These are phyloP conservation scores for Cornus kousa DNA, from an alignment of 148 eudicot species.

Conservation along the genomic window DNA sequence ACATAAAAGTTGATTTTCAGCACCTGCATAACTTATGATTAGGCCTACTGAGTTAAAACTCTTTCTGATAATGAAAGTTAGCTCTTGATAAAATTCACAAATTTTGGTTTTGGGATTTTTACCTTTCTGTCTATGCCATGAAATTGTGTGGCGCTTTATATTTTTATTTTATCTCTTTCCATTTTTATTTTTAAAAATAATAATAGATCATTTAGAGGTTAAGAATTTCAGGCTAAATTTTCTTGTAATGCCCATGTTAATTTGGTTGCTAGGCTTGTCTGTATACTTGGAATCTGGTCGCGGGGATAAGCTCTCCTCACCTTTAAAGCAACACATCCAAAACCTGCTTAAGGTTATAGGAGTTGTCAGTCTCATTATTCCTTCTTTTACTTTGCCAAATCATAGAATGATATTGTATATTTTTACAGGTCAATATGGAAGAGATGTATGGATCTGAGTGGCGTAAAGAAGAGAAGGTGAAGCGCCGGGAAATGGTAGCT, in stretches of 20 bases:
- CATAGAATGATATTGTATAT: neutral
- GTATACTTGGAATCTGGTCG: slow-evolving; percentile 58
- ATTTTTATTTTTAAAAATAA: neutral
- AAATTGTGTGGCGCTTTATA: neutral
- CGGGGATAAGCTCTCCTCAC: slow-evolving; percentile 61
- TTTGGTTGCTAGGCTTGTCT: slow-evolving; percentile 46
- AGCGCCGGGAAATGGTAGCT: slow-evolving; percentile 78
- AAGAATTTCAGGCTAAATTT: neutral
- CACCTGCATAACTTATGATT: neutral
- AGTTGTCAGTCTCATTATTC: neutral
- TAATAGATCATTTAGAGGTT: neutral
- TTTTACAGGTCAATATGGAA: slow-evolving; percentile 79
- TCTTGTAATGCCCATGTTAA: neutral
- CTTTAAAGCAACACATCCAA: slow-evolving; percentile 59
- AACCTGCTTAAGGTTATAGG: slow-evolving; percentile 65
- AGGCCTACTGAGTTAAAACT: neutral
- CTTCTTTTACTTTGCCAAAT: neutral
- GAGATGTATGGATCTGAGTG: slow-evolving; percentile 76
- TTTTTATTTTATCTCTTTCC: neutral
- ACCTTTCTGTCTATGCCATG: neutral
- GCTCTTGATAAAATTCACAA: neutral
- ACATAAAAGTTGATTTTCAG: too few species aligned
- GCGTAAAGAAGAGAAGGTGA: slow-evolving; percentile 76
- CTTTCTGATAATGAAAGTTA: neutral
- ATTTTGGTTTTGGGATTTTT: neutral